These are phyloP conservation scores for Phytophthora crassamura DNA, from an alignment of 352 stramenopile genomes.

Conservation along the genomic window DNA sequence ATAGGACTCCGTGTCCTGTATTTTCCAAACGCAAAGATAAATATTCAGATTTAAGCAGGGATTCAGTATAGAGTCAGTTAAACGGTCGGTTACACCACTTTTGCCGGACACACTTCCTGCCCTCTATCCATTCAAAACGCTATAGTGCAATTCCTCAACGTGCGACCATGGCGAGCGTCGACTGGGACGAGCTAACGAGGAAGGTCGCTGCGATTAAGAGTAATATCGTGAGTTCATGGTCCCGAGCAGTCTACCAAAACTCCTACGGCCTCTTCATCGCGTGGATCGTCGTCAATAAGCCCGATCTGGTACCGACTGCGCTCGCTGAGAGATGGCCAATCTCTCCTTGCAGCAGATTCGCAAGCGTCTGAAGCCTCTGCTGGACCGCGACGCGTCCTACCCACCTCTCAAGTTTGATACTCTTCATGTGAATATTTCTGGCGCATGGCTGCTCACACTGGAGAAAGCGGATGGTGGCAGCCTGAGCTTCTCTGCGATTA, in stretches of 20 bases:
- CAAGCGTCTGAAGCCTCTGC: conserved; percentile 5
- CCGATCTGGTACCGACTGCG: background rate
- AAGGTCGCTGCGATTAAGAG: conserved; percentile 11
- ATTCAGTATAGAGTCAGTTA: too few relatives aligned
- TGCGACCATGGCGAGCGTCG: conserved; percentile 6
- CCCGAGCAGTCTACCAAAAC: conserved; percentile 14
- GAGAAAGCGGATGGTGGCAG: conserved; percentile 12
- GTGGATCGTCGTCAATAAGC: conserved; percentile 12
- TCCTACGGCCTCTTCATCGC: conserved; percentile 22
- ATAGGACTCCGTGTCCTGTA: too few relatives aligned
- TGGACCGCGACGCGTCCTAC: background rate
- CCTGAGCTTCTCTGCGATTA: conserved; percentile 25
- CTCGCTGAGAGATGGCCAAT: background rate
- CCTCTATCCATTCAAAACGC: too few relatives aligned
- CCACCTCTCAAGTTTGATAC: conserved; percentile 19
- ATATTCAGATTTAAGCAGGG: too few relatives aligned
- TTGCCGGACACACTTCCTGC: too few relatives aligned
- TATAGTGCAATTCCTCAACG: too few relatives aligned
- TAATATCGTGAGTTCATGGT: conserved; percentile 2
- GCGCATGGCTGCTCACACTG: conserved; percentile 29
- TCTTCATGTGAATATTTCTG: conserved; percentile 13
- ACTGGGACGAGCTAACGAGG: conserved; percentile 2
- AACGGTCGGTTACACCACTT: too few relatives aligned
- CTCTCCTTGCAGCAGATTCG: conserved; percentile 9
- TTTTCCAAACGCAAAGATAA: too few relatives aligned